Percentiles rank a stretch among this genome's conserved stretches.
phyloP scores from a whole-genome alignment of 192 early-diverging fungal species.

The Umbelopsis vinacea region DNA sequence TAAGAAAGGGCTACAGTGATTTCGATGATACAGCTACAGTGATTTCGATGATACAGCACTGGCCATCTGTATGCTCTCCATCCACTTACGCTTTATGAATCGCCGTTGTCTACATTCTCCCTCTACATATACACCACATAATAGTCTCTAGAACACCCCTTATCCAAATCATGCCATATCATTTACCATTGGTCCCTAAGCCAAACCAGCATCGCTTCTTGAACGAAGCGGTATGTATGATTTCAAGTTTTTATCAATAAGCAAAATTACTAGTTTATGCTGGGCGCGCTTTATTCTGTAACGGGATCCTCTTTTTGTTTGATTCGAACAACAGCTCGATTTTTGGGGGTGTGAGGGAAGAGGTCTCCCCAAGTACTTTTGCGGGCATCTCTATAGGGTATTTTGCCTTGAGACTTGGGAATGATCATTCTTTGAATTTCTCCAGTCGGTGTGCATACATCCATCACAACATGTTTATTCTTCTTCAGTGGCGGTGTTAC shows the following conservation, averaged over 20 bases:
- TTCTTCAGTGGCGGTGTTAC: constrained; percentile 79
- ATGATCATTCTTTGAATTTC: constrained; percentile 70
- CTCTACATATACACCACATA: no score
- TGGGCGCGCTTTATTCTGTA: no score
- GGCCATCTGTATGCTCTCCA: neutral
- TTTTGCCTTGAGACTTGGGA: constrained; percentile 71
- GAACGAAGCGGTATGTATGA: no score
- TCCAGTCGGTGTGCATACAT: constrained; percentile 59
- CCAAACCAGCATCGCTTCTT: no score
- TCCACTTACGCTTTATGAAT: no score
- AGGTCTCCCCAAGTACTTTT: constrained; percentile 86
- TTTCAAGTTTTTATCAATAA: no score
- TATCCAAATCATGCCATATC: no score
- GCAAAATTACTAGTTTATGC: no score
- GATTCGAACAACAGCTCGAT: constrained; percentile 27
- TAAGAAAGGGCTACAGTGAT: neutral
- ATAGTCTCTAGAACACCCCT: no score
- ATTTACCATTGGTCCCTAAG: no score
- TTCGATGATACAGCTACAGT: neutral
- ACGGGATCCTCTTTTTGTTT: neutral
- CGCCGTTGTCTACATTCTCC: no score
- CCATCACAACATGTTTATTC: constrained; percentile 75
- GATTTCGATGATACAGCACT: neutral
- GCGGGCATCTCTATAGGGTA: constrained; percentile 71
- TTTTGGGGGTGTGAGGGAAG: constrained; percentile 76